Evolutionary conservation across 2,329 filamentous ascomycete genomes (phyloP), one percentile per base, ranked within the genome.

Genomic region (Arthrinium phaeospermum): DNA sequence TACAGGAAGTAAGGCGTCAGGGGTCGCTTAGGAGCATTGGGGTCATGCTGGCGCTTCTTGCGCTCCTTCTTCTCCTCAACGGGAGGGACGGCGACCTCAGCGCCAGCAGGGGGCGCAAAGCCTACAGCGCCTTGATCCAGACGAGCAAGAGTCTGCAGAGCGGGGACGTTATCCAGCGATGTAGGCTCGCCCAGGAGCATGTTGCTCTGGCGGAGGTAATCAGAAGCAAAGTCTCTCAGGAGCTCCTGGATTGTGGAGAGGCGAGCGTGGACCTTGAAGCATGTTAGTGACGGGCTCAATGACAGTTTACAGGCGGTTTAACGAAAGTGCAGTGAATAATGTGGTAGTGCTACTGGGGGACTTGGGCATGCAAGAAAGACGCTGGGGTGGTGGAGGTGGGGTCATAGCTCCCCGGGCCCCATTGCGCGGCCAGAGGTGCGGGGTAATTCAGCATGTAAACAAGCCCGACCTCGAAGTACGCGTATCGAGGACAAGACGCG

Each of bases 1-100:
- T 95, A 98, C 74, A 98, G 86, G 87, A 98, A 98, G 86, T 97
- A 98, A 2, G 96, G 95, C 7, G 96, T 98, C 80, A 98, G 84
- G 12, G 96, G 95, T 69, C 95, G 91, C 90, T 98, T 98, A 73
- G 96, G 96, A 8, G 95, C 95, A 82, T 98, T 97, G 77, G 95
- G 95, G 82, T 98, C 96, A 79, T 93, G 91, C 57, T 91, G 91
- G 74, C 92, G 90, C 87, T 95, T 95, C 89, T 96, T 96, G 83
- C 93, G 92, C 88, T 96, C 95, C 88, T 95, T 95, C 89, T 94
- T 93, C 82, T 91, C 90, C 79, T 91, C 89, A 13, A 86, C 88
- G 1, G 83, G 84, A 34, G 87, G 86, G 16, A 82, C 83, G 10
- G 24, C 37, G 13, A 24, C 68, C 68, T 73, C 72, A 57, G 47